A percentile compares a stretch with the other conserved stretches of the same genome.
Evolutionary conservation across 306 rosid genomes (phyloP).

Genomic region (Rosa chinensis): DNA sequence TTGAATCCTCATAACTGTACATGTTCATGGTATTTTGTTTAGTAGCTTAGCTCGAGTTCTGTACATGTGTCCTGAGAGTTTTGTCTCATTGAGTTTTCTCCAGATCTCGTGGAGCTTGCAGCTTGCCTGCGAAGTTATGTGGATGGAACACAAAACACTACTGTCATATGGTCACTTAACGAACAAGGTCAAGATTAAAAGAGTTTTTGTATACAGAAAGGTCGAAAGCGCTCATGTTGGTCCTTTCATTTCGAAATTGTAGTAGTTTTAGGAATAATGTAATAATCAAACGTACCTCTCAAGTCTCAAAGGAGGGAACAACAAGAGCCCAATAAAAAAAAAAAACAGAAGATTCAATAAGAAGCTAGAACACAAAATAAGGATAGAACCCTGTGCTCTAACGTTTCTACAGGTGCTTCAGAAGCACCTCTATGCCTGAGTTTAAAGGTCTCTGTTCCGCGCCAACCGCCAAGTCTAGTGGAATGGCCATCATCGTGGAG

Average conservation of each 20-base stretch:
- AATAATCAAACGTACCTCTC: too few relatives aligned
- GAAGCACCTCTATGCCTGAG: too few relatives aligned
- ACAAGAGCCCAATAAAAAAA: too few relatives aligned
- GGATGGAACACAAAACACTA: background rate
- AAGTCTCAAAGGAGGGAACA: background rate
- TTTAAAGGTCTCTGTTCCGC: too few relatives aligned
- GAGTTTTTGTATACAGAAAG: background rate
- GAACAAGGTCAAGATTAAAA: background rate
- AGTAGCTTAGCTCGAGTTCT: constrained; percentile 9
- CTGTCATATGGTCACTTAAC: background rate
- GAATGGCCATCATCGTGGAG: too few relatives aligned
- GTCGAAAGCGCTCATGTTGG: background rate
- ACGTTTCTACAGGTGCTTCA: too few relatives aligned
- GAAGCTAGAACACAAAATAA: too few relatives aligned
- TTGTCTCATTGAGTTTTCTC: constrained; percentile 14
- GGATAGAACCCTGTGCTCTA: too few relatives aligned
- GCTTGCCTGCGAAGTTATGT: background rate
- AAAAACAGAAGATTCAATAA: too few relatives aligned
- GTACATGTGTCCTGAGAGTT: constrained; percentile 28
- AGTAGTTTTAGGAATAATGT: background rate
- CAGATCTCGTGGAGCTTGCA: constrained; percentile 13
- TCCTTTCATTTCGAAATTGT: background rate
- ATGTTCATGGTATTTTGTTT: constrained; percentile 7
- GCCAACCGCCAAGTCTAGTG: too few relatives aligned
- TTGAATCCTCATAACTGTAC: constrained; percentile 13